Conservation (phyloP, 2,329 filamentous ascomycete genomes). For the Microdochium bolleyi region DNA sequence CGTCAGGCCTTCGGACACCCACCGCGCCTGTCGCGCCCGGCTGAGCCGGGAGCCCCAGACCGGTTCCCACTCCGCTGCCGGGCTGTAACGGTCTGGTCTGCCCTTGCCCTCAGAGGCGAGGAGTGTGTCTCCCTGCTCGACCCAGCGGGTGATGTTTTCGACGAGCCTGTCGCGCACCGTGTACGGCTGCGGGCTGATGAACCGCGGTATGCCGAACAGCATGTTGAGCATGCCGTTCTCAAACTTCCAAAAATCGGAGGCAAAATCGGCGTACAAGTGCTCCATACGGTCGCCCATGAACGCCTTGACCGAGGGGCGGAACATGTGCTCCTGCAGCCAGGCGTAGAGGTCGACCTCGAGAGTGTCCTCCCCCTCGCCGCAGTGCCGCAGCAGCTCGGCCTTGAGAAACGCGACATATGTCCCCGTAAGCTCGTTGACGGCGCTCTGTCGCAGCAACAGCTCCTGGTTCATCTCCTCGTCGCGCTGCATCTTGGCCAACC, state of each 20-base stretch:
- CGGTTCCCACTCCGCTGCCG: background rate
- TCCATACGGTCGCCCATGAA: background rate
- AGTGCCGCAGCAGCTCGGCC: background rate
- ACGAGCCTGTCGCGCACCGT: background rate
- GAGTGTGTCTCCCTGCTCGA: background rate
- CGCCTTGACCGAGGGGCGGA: background rate
- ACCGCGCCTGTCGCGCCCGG: background rate
- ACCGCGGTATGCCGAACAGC: background rate
- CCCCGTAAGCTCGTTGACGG: background rate
- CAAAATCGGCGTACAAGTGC: background rate
- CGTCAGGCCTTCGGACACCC: background rate
- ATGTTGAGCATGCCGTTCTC: background rate
- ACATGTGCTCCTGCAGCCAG: background rate
- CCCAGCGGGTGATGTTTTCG: background rate
- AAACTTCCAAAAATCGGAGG: background rate
- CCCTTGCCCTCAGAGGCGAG: background rate
- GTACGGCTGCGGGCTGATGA: background rate
- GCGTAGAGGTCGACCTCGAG: background rate
- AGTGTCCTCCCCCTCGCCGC: background rate
- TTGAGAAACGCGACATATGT: background rate
- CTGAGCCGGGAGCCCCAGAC: background rate
- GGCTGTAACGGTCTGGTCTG: background rate
- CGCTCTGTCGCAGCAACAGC: background rate
- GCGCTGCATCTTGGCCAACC: background rate
- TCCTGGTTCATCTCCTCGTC: slow-evolving; percentile 1